phyloP scores from a whole-genome alignment of 2,329 filamentous ascomycete species.

The Epichloe uncinata region DNA sequence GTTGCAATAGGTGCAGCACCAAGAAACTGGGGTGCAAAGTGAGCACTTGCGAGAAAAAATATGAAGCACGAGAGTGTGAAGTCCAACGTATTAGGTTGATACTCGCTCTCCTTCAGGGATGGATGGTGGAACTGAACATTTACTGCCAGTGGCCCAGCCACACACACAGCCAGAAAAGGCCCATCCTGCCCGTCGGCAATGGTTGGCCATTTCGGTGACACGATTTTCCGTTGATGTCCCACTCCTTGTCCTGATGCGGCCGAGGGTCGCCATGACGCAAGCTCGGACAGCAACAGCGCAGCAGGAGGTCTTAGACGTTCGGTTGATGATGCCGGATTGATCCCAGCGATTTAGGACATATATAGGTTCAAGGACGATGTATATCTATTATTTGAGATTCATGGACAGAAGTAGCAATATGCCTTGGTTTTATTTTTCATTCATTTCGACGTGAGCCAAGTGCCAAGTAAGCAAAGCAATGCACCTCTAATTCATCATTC shows the following conservation, averaged over 20 bases:
- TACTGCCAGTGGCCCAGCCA: constrained; percentile 1
- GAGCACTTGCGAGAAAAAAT: constrained; percentile 3
- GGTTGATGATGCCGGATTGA: background rate
- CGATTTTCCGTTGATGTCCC: background rate
- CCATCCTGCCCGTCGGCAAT: background rate
- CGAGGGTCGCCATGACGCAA: too few species aligned
- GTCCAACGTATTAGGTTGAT: constrained; percentile 1
- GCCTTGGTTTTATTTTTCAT: too few species aligned
- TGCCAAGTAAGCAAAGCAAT: background rate
- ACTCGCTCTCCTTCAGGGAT: constrained; percentile 5
- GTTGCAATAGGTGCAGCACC: constrained; percentile 5
- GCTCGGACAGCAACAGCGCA: too few species aligned
- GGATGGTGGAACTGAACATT: constrained; percentile 5
- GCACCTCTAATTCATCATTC: background rate
- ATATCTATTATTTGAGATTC: too few species aligned
- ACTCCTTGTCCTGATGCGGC: background rate
- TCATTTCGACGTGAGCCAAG: background rate
- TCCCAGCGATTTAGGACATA: too few species aligned
- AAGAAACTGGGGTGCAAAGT: background rate
- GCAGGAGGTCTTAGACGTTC: too few species aligned
- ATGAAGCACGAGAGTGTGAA: constrained; percentile 5
- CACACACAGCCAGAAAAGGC: background rate
- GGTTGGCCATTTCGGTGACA: background rate
- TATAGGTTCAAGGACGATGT: too few species aligned
- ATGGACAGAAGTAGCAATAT: too few species aligned